Evolutionary conservation across 2,329 filamentous ascomycete species (phyloP).

Genomic region (Trichophyton simii): DNA sequence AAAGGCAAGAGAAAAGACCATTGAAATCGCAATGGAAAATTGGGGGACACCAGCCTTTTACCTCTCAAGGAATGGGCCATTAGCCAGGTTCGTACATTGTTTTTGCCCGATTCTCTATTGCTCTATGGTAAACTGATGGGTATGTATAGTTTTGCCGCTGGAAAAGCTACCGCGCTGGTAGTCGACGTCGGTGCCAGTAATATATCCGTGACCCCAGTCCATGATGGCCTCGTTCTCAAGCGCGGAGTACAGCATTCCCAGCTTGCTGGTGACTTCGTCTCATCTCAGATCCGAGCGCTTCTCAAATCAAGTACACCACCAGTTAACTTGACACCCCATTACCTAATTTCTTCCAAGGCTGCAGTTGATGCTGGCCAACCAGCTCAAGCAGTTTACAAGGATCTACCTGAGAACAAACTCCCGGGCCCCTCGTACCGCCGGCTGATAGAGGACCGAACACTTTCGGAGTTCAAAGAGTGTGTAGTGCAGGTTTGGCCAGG

Average conservation of each 20-base stretch:
- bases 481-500: conserved; percentile 89
- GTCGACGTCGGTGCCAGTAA: conserved; percentile 83
- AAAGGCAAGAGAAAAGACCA: conserved; percentile 83
- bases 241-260: conserved; percentile 77
- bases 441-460: conserved; percentile 80
- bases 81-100: conserved; percentile 51
- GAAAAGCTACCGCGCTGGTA: conserved; percentile 85
- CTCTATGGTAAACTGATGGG: not conserved
- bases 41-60: conserved; percentile 95
- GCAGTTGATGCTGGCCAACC: conserved; percentile 76
- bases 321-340: conserved; percentile 72
- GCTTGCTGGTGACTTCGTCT: conserved; percentile 80
- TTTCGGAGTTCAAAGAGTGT: conserved; percentile 95
- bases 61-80: conserved; percentile 74
- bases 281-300: conserved; percentile 70
- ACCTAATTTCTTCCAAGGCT: conserved; percentile 74
- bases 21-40: conserved; percentile 93
- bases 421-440: conserved; percentile 60
- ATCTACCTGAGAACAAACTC: conserved; percentile 48
- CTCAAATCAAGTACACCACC: conserved; percentile 54
- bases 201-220: conserved; percentile 77
- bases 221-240: conserved; percentile 89
- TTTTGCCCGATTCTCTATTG: conserved; percentile 12
- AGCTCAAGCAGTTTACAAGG: conserved; percentile 61
- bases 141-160: conserved; percentile 57